Conservation (phyloP, 495 filamentous ascomycete species). For the Penicillium pulvis region DNA sequence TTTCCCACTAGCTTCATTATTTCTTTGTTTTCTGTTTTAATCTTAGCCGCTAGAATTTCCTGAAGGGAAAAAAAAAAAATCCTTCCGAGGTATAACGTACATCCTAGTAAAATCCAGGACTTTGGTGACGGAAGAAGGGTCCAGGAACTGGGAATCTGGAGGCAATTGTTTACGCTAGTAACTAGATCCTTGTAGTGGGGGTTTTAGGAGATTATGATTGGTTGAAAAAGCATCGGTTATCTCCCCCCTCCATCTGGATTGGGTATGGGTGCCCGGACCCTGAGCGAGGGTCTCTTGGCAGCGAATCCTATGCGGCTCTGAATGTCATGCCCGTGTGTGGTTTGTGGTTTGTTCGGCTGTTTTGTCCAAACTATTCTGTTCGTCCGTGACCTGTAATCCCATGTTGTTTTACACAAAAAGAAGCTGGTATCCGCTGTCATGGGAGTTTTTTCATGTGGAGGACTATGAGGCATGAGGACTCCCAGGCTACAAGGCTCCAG, state of each 20-base stretch:
- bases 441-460: no score
- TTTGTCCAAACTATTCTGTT: neutral
- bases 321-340: neutral
- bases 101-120: neutral
- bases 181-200: neutral
- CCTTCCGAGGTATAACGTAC: no score
- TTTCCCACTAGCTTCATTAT: neutral
- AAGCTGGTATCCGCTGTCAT: no score
- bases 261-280: constrained; percentile 1
- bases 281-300: constrained; percentile 2
- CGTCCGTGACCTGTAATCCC: neutral
- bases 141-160: neutral
- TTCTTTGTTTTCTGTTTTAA: neutral
- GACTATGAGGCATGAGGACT: no score
- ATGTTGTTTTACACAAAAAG: no score
- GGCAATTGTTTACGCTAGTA: neutral
- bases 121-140: neutral
- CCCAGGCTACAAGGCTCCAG: neutral
- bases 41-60: neutral
- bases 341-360: neutral
- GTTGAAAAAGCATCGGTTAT: neutral
- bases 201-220: neutral
- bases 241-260: neutral
- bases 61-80: neutral
- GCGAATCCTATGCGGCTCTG: constrained; percentile 4